Percentiles rank a stretch among this genome's conserved stretches.
These are phyloP conservation scores for Deinandra increscens DNA, from an alignment of 129 eudicot genomes.

Conservation along the genomic window DNA sequence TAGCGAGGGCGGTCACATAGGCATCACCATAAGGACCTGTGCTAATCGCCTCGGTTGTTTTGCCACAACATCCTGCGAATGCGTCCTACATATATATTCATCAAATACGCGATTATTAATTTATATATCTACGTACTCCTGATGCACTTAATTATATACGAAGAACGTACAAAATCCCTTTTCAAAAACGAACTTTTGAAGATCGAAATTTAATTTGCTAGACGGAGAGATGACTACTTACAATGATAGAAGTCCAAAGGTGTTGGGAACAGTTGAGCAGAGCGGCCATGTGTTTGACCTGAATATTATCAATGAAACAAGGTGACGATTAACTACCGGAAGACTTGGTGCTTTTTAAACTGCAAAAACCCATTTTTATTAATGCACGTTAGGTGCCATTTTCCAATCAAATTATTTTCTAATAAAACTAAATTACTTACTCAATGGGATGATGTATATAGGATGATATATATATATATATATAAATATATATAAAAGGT, in stretches of 20 bases:
- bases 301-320: conserved; percentile 8
- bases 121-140: too few relatives aligned
- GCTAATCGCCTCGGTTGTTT: too few relatives aligned
- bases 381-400: conserved; percentile 29
- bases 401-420: conserved; percentile 22
- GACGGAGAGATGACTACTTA: conserved; percentile 21
- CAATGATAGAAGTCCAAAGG: conserved; percentile 27
- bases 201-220: neutral
- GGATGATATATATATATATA: too few relatives aligned
- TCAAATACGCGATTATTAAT: too few relatives aligned
- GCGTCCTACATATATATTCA: too few relatives aligned
- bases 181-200: too few relatives aligned
- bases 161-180: too few relatives aligned
- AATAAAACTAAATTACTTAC: conserved; percentile 15
- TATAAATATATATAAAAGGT: neutral
- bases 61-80: too few relatives aligned
- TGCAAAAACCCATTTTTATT: conserved; percentile 6
- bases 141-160: too few relatives aligned
- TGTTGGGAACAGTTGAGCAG: conserved; percentile 20
- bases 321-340: conserved; percentile 14
- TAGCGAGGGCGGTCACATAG: too few relatives aligned
- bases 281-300: conserved; percentile 22
- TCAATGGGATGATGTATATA: neutral
- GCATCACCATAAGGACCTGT: too few relatives aligned
- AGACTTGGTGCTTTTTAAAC: conserved; percentile 28